These are phyloP conservation scores for Kregervanrija delftensis DNA, from an alignment of 805 yeast genomes.

Conservation along the genomic window DNA sequence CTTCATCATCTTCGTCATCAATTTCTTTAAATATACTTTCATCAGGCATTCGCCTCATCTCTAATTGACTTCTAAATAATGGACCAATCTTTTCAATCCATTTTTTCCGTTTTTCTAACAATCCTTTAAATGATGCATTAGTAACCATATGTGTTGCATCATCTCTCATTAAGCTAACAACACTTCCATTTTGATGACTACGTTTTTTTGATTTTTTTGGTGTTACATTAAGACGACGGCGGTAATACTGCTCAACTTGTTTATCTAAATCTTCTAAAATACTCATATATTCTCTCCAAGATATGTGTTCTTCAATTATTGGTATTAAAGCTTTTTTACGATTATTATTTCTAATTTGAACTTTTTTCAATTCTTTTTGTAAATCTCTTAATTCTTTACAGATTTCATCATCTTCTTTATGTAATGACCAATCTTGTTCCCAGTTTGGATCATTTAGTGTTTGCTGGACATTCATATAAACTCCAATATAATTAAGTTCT, in stretches of 20 bases:
- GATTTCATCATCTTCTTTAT: conserved; percentile 90
- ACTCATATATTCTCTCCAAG: conserved; percentile 89
- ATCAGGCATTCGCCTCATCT: conserved; percentile 71
- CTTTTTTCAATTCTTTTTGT: conserved; percentile 60
- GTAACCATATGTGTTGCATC: conserved; percentile 58
- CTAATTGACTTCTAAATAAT: conserved; percentile 57
- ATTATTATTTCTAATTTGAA: conserved; percentile 55
- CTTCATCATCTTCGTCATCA: conserved; percentile 19
- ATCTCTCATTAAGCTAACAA: conserved; percentile 19
- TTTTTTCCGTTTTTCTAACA: conserved; percentile 77
- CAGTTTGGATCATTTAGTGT: conserved; percentile 29
- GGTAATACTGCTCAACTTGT: conserved; percentile 92
- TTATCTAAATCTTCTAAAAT: conserved; percentile 91
- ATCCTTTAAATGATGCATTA: conserved; percentile 67
- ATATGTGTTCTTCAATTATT: conserved; percentile 76
- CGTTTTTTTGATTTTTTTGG: conserved; percentile 54
- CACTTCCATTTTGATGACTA: conserved; percentile 18
- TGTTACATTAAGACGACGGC: conserved; percentile 72
- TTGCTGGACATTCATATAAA: conserved; percentile 58
- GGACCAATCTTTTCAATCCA: conserved; percentile 93
- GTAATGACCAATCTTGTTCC: conserved; percentile 66
- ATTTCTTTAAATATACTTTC: conserved; percentile 46
- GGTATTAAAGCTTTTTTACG: conserved; percentile 65
- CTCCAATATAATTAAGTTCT: conserved; percentile 86
- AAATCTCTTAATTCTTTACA: conserved; percentile 73